Percentiles rank a stretch among this genome's conserved stretches.
These are phyloP conservation scores for Metschnikowia gruessii DNA, from an alignment of 805 yeast species.

Conservation along the genomic window DNA sequence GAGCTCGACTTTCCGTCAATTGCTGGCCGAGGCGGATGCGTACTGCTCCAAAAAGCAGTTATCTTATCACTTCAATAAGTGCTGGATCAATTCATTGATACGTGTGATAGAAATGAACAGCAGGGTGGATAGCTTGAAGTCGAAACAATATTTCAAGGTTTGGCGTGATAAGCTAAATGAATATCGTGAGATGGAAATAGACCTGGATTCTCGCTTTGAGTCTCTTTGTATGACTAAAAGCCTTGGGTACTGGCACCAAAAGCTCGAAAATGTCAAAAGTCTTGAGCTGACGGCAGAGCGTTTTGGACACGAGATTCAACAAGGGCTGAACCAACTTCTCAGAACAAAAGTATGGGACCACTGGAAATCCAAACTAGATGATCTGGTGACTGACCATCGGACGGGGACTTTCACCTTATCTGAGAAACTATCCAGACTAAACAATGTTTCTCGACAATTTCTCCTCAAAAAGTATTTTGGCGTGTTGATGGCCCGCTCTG, in stretches of 20 bases:
- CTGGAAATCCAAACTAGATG: constrained; percentile 5
- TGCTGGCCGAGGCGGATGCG: constrained; percentile 14
- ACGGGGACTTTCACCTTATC: neutral
- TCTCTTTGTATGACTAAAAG: neutral
- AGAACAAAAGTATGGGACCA: neutral
- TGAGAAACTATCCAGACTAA: constrained; percentile 4
- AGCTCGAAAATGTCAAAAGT: neutral
- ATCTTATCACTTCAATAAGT: constrained; percentile 8
- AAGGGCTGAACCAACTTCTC: constrained; percentile 7
- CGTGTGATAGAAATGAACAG: constrained; percentile 14
- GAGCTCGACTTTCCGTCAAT: constrained; percentile 4
- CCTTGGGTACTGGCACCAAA: neutral
- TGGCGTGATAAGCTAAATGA: constrained; percentile 1
- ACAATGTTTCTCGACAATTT: neutral
- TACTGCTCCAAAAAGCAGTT: constrained; percentile 14
- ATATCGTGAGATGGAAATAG: neutral
- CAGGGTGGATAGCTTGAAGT: constrained; percentile 11
- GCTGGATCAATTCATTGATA: constrained; percentile 16
- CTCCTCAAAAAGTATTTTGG: neutral
- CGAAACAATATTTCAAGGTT: constrained; percentile 13
- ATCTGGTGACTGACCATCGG: neutral
- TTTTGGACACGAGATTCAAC: neutral
- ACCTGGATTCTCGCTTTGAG: neutral
- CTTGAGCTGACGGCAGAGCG: neutral
- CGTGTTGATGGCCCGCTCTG: constrained; percentile 1